These are phyloP conservation scores for Aspergillus sp. DNA, from an alignment of 2,329 filamentous ascomycete genomes.

Conservation along the genomic window DNA sequence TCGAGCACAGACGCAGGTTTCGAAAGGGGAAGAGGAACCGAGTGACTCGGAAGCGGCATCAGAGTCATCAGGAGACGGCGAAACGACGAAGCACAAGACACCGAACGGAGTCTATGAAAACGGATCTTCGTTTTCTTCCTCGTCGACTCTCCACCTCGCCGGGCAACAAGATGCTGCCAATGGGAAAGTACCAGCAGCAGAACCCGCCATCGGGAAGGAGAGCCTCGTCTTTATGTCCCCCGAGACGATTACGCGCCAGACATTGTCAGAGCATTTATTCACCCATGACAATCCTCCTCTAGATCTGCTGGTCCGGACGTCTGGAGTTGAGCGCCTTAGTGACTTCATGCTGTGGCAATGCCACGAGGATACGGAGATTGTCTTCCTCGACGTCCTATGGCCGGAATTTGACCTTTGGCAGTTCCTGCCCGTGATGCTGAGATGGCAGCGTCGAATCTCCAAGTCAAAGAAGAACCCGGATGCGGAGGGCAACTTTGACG, in stretches of 20 bases:
- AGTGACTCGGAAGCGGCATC: constrained; percentile 50
- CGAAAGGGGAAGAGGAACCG: constrained; percentile 42
- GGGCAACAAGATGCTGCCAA: constrained; percentile 33
- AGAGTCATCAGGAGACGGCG: constrained; percentile 49
- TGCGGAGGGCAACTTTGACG: constrained; percentile 60
- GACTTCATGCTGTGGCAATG: constrained; percentile 99
- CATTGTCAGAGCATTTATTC: constrained; percentile 82
- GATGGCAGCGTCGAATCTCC: constrained; percentile 76
- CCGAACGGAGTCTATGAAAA: constrained; percentile 35
- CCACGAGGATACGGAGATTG: constrained; percentile 86
- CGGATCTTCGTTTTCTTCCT: constrained; percentile 40
- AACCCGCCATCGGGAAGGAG: constrained; percentile 28
- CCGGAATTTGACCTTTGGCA: constrained; percentile 93
- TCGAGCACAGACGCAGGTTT: constrained; percentile 59
- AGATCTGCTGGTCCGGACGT: constrained; percentile 88
- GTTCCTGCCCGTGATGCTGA: constrained; percentile 86
- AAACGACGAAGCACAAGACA: constrained; percentile 27
- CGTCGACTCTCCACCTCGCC: constrained; percentile 53
- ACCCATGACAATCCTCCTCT: constrained; percentile 82
- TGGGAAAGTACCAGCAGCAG: constrained; percentile 40
- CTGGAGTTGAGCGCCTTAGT: constrained; percentile 86
- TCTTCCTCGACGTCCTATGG: constrained; percentile 91
- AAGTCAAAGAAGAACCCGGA: constrained; percentile 62
- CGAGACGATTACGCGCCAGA: constrained; percentile 82
- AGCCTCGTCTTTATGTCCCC: constrained; percentile 64